phyloP scores from a whole-genome alignment of 2,329 filamentous ascomycete species.

The Gnomoniopsis sp. region DNA sequence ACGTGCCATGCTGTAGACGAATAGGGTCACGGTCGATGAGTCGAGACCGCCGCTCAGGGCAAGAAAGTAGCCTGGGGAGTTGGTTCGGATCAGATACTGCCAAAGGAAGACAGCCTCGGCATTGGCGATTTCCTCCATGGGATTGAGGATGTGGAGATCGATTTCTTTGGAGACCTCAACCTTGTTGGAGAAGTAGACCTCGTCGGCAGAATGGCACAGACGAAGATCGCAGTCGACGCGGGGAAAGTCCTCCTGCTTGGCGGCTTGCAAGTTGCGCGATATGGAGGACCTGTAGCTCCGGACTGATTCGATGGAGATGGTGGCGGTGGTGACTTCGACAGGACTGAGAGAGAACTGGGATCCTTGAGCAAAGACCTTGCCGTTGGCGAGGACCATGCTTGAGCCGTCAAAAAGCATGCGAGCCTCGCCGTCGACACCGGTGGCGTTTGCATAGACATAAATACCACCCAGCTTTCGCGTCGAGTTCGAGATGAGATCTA shows the following conservation, averaged over 20 bases:
- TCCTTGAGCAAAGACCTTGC: constrained; percentile 19
- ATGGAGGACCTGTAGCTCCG: constrained; percentile 19
- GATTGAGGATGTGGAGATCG: constrained; percentile 18
- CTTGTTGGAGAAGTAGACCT: constrained; percentile 23
- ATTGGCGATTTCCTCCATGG: constrained; percentile 31
- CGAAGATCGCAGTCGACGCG: constrained; percentile 20
- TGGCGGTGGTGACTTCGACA: constrained; percentile 20
- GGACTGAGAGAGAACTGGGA: constrained; percentile 20
- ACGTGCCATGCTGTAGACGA: constrained; percentile 21
- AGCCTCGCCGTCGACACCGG: constrained; percentile 27
- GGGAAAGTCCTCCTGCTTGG: constrained; percentile 18
- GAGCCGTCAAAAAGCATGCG: constrained; percentile 39
- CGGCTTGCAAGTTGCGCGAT: constrained; percentile 20
- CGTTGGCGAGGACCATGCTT: constrained; percentile 20
- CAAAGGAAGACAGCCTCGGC: constrained; percentile 23
- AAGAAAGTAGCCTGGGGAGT: constrained; percentile 19
- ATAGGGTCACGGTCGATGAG: constrained; percentile 20
- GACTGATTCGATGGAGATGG: constrained; percentile 19
- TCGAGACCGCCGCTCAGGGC: constrained; percentile 21
- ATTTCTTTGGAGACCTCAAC: constrained; percentile 13
- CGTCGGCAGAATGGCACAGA: constrained; percentile 22
- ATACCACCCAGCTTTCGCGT: constrained; percentile 60
- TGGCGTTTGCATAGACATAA: constrained; percentile 43
- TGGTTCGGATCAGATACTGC: constrained; percentile 20
- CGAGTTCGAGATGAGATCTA: constrained; percentile 64